These are phyloP conservation scores for Stentor roeselii DNA, from an alignment of 73 alveolate genomes.

Conservation along the genomic window DNA sequence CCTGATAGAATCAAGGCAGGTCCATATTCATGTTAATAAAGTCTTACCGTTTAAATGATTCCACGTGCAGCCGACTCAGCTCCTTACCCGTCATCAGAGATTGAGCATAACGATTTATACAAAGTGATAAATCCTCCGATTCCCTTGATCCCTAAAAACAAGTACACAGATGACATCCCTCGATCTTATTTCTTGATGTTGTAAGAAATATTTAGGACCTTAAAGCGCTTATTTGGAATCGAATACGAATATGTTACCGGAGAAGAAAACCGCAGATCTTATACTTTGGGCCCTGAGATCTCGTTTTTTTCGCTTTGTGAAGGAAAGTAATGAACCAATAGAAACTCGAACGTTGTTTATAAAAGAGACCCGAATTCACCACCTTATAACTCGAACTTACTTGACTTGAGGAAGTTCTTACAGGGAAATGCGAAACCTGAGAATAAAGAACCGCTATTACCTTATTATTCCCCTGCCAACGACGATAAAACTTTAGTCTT, in stretches of 20 bases:
- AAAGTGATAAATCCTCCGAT: slow-evolving; percentile 9
- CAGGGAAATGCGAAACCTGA: slow-evolving; percentile 3
- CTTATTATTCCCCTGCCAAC: neutral
- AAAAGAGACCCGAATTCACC: slow-evolving; percentile 12
- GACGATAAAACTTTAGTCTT: slow-evolving; percentile 60
- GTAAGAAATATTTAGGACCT: neutral
- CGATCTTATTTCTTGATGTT: neutral
- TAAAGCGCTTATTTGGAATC: neutral
- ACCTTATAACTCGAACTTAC: slow-evolving; percentile 23
- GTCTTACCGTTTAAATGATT: too few species aligned
- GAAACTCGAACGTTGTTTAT: slow-evolving; percentile 20
- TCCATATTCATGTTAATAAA: too few species aligned
- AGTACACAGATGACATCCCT: slow-evolving; percentile 17
- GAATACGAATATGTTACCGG: neutral
- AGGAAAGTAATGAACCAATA: neutral
- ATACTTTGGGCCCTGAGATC: neutral
- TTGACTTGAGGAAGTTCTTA: slow-evolving; percentile 5
- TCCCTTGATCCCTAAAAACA: slow-evolving; percentile 14
- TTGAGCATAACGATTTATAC: neutral
- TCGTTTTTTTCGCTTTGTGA: slow-evolving; percentile 13
- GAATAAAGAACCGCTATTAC: neutral
- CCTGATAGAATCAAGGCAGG: too few species aligned
- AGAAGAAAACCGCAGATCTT: neutral
- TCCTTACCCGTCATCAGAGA: neutral
- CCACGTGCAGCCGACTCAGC: neutral